Conservation (phyloP, 345 rosid species). For the Diplotaxis tenuifolia region DNA sequence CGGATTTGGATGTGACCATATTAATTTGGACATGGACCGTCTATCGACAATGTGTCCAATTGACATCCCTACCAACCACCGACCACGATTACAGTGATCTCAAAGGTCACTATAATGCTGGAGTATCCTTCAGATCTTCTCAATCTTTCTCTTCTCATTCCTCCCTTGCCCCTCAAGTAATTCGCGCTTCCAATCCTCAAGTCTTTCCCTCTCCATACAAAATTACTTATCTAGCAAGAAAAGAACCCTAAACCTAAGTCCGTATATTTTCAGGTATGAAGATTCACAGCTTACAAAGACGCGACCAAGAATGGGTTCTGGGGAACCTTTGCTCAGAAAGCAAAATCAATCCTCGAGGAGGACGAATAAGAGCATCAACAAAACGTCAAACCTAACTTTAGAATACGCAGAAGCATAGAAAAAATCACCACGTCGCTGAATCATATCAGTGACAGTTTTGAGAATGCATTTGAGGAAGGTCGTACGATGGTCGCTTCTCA, state of each 20-base stretch:
- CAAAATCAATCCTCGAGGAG: conserved; percentile 77
- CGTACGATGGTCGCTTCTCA: conserved; percentile 78
- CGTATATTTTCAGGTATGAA: conserved; percentile 35
- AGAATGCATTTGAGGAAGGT: conserved; percentile 91
- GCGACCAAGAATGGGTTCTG: conserved; percentile 49
- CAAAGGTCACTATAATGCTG: conserved; percentile 30
- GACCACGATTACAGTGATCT: conserved; percentile 25
- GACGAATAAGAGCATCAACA: conserved; percentile 41
- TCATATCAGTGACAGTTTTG: conserved; percentile 83
- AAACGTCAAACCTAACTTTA: conserved; percentile 37
- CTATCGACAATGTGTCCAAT: too few species aligned
- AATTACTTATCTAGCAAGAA: not conserved
- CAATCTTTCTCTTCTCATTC: conserved; percentile 44
- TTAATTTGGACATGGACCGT: too few species aligned
- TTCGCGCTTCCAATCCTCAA: conserved; percentile 47
- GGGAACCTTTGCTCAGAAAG: conserved; percentile 83
- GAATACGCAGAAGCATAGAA: conserved; percentile 66
- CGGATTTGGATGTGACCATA: too few species aligned
- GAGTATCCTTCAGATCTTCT: conserved; percentile 38
- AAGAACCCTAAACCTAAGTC: not conserved
- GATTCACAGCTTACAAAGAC: conserved; percentile 63
- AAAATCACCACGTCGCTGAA: conserved; percentile 69
- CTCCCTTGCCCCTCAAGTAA: conserved; percentile 80
- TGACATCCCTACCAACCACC: too few species aligned
- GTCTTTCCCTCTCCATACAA: conserved; percentile 35